Base-by-base conservation (phyloP, 1,284 basidiomycete genomes). In the Earliella scabrosa region DNA sequence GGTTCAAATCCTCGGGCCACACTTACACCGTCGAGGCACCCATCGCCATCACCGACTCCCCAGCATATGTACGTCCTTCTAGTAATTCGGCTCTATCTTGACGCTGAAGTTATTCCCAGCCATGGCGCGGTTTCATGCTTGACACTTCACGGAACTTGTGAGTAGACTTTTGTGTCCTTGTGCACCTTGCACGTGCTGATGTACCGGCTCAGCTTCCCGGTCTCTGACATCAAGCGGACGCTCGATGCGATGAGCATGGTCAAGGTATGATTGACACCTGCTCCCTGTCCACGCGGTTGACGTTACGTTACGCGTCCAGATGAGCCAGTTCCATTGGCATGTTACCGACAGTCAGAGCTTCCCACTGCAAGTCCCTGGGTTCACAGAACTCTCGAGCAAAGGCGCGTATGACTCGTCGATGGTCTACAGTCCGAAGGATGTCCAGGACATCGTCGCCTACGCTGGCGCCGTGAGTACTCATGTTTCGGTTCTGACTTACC, bases 181-280 rank as follows among this genome's bases (percentile, higher is more conserved):
- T 2, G 2, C 4, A 1, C 7, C 14, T 8, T 4, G 9, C 4
- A 2, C 20, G 14, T 31, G 34, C 32, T 18, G 3, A 47, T 21
- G 3, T 20, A 34, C 21, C 10, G 11, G 5, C 23, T 2, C 32
- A 69, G 87, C 68, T 90, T 87, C 71, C 81, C 88, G 0, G 77
- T 87, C 6, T 40, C 68, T 0, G 86, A 89, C 61, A 82, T 95
- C 67, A 79, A 86, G 53, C 81, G 87, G 27, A 89, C 88, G 4
- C 71, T 97, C 11, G 89, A 94, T 62, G 86, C 90, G 1, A 95
- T 95, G 93, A 87, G 86, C 55, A 86, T 85, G 82, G 88, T 91
- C 62, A 97, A 97, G 77, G 85, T 92, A 50, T 11, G 29, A 16
- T n/a, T 8, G 16, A 5, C 11, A 8, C 13, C 11, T 14, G 20